Conservation (phyloP, 257 asterid genomes). For the Lantana camara region DNA sequence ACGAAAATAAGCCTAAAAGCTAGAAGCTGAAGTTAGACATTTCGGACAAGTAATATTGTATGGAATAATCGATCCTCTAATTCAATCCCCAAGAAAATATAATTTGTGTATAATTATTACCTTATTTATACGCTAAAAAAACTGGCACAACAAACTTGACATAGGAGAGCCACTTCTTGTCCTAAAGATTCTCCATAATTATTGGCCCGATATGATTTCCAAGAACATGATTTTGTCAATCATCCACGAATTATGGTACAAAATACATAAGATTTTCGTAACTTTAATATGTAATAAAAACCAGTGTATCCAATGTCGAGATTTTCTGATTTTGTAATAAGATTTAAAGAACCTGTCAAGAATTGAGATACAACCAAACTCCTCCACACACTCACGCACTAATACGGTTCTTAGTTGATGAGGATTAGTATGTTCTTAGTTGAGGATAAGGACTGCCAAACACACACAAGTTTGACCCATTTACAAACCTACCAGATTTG, state of each 20-base stretch:
- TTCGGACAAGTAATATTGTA: no score
- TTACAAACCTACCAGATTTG: not conserved
- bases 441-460: not conserved
- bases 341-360: not conserved
- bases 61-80: no score
- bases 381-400: not conserved
- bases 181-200: constrained; percentile 26
- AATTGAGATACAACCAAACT: not conserved
- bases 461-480: no score
- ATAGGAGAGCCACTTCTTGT: constrained; percentile 23
- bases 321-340: not conserved
- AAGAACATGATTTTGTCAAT: constrained; percentile 19
- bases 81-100: no score
- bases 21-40: no score
- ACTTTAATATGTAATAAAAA: not conserved
- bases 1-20: no score
- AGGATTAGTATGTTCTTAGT: constrained; percentile 9
- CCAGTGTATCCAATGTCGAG: not conserved
- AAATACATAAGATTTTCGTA: not conserved
- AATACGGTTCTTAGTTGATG: no score
- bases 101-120: no score
- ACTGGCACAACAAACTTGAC: constrained; percentile 14
- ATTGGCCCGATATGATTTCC: not conserved
- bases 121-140: constrained; percentile 2
- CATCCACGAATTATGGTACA: not conserved